Conservation (phyloP, 495 filamentous ascomycete genomes). For the Trichoderma erinaceum region DNA sequence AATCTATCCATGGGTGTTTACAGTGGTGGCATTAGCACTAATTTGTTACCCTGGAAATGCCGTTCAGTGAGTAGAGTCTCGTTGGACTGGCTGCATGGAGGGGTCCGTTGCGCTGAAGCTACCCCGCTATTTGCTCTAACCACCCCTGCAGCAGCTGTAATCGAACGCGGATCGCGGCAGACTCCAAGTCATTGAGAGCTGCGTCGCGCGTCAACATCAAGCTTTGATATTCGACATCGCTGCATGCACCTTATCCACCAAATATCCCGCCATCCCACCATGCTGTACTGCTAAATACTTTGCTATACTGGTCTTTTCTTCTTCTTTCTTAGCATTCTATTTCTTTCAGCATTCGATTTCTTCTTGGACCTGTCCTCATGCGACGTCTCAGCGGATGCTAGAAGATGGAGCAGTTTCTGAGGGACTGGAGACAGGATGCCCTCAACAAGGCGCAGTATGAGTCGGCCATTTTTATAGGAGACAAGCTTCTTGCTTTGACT, state of each 20-base stretch:
- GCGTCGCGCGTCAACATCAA: neutral
- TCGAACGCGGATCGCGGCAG: no score
- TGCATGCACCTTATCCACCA: neutral
- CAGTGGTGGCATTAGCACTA: neutral
- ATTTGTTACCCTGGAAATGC: neutral
- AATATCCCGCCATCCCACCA: slow-evolving; percentile 11
- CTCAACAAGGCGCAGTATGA: slow-evolving; percentile 92
- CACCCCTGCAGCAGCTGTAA: neutral
- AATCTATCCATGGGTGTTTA: no score
- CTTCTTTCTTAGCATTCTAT: neutral
- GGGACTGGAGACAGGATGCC: slow-evolving; percentile 89
- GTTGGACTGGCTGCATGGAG: neutral
- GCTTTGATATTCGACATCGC: slow-evolving; percentile 14
- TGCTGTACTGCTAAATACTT: neutral
- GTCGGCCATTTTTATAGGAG: slow-evolving; percentile 89
- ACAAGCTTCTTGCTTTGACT: slow-evolving; percentile 91
- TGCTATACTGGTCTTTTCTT: neutral
- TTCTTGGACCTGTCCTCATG: no score
- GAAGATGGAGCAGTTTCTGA: slow-evolving; percentile 81
- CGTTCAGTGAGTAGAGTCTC: no score
- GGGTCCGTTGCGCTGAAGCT: neutral
- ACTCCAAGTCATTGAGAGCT: neutral
- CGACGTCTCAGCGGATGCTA: neutral
- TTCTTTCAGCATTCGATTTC: neutral
- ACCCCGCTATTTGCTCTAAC: neutral